Conservation (phyloP, 768 basidiomycete genomes). For the Chiua virens region DNA sequence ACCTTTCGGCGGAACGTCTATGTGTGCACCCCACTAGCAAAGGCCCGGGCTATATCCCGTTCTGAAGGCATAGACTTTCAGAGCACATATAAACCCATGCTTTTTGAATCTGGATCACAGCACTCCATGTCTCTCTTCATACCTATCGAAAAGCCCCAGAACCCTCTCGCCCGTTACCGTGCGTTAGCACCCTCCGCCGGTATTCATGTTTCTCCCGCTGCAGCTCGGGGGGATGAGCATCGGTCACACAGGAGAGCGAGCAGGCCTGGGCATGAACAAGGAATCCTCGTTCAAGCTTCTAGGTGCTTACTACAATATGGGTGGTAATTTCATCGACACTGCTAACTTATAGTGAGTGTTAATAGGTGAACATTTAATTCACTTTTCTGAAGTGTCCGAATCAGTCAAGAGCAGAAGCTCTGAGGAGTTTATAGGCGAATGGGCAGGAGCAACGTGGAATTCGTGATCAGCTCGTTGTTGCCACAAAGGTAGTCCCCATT, state of each 20-base stretch:
- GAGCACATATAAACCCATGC: background rate
- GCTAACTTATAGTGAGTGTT: slow-evolving; percentile 42
- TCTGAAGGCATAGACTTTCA: too few species aligned
- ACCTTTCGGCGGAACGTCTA: too few species aligned
- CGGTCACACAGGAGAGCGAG: slow-evolving; percentile 34
- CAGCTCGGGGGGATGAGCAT: slow-evolving; percentile 47
- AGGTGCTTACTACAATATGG: slow-evolving; percentile 40
- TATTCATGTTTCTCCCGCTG: slow-evolving; percentile 46
- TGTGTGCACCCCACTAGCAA: too few species aligned
- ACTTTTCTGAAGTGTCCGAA: background rate
- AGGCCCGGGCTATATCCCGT: background rate
- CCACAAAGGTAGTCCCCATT: slow-evolving; percentile 37
- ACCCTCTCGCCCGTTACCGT: slow-evolving; percentile 34
- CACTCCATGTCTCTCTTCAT: slow-evolving; percentile 1
- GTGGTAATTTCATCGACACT: slow-evolving; percentile 44
- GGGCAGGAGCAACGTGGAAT: slow-evolving; percentile 42
- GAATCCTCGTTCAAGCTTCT: slow-evolving; percentile 45
- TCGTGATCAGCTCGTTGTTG: slow-evolving; percentile 46
- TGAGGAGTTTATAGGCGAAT: slow-evolving; percentile 51
- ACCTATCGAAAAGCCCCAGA: slow-evolving; percentile 17
- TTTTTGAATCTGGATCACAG: background rate
- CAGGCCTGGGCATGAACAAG: slow-evolving; percentile 34
- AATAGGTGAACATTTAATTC: background rate
- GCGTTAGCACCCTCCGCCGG: slow-evolving; percentile 38
- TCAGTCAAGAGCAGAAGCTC: slow-evolving; percentile 52